Percentiles rank a stretch among this genome's conserved stretches.
Evolutionary conservation across 148 eudicot genomes (phyloP).

Genomic region (Rhododendron ferrugineum): DNA sequence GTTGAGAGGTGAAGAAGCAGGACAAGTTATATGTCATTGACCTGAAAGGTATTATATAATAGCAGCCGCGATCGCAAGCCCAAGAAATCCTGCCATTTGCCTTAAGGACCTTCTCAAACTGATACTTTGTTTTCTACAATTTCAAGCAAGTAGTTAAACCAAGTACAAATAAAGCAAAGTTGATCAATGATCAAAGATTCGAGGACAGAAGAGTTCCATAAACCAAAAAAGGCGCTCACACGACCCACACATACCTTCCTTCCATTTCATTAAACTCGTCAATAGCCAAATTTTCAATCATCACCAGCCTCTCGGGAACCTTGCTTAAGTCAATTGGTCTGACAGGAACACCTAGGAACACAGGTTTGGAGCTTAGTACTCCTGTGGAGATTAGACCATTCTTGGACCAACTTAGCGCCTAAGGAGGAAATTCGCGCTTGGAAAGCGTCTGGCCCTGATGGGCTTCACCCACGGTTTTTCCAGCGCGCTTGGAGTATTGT

Average conservation of each 20-base stretch:
- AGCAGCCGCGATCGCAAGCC: neutral
- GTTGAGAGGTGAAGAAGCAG: neutral
- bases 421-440: no score
- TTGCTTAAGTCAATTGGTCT: neutral
- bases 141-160: neutral
- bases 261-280: no score
- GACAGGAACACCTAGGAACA: neutral
- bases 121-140: neutral
- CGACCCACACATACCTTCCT: neutral
- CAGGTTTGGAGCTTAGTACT: no score
- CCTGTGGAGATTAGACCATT: no score
- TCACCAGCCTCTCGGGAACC: neutral
- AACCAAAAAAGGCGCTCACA: neutral
- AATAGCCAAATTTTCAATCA: neutral
- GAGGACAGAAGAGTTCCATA: neutral
- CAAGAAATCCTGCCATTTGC: neutral
- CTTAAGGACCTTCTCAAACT: neutral
- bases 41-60: neutral
- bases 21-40: neutral
- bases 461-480: no score
- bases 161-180: neutral
- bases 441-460: no score
- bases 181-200: neutral
- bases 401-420: no score
- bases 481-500: no score